Percentiles rank a stretch among this genome's conserved stretches.
phyloP scores from a whole-genome alignment of 1,284 basidiomycete genomes.

The Rhodotorula sp. region DNA sequence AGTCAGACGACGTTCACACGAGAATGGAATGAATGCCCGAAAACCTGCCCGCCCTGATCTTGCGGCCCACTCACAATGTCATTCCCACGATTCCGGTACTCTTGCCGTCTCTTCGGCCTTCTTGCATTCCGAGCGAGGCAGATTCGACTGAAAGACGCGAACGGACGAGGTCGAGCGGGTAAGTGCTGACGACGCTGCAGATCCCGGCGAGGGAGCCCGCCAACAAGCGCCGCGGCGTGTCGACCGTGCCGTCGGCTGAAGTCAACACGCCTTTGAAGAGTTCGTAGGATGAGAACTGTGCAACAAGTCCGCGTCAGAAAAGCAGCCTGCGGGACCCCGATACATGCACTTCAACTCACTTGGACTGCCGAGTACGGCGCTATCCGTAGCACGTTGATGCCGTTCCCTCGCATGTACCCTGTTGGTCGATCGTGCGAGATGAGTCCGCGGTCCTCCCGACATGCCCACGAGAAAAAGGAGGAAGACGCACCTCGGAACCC shows the following conservation, averaged over 20 bases:
- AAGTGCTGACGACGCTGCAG: slow-evolving; percentile 41
- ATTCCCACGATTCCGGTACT: slow-evolving; percentile 49
- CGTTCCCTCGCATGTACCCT: slow-evolving; percentile 43
- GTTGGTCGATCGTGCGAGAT: not conserved
- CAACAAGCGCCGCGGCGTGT: slow-evolving; percentile 41
- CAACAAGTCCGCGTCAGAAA: not conserved
- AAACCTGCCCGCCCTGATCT: too few species aligned
- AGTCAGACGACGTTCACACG: too few species aligned
- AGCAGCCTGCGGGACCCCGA: not conserved
- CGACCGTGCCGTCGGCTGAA: slow-evolving; percentile 33
- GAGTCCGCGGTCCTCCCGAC: not conserved
- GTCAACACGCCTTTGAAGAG: slow-evolving; percentile 45
- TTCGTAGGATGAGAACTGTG: slow-evolving; percentile 52
- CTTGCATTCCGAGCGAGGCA: slow-evolving; percentile 31
- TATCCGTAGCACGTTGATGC: slow-evolving; percentile 45
- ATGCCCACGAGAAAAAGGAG: too few species aligned
- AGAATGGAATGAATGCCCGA: too few species aligned
- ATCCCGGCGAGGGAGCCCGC: slow-evolving; percentile 45
- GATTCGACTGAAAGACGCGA: slow-evolving; percentile 49
- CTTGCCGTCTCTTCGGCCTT: slow-evolving; percentile 28
- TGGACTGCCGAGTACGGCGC: slow-evolving; percentile 45
- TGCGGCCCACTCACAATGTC: slow-evolving; percentile 44
- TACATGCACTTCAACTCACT: not conserved
- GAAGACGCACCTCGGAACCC: slow-evolving; percentile 40
- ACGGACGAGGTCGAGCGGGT: slow-evolving; percentile 50